phyloP scores from a whole-genome alignment of 2,329 filamentous ascomycete species.

The Arthrobotrys pseudoclavata region DNA sequence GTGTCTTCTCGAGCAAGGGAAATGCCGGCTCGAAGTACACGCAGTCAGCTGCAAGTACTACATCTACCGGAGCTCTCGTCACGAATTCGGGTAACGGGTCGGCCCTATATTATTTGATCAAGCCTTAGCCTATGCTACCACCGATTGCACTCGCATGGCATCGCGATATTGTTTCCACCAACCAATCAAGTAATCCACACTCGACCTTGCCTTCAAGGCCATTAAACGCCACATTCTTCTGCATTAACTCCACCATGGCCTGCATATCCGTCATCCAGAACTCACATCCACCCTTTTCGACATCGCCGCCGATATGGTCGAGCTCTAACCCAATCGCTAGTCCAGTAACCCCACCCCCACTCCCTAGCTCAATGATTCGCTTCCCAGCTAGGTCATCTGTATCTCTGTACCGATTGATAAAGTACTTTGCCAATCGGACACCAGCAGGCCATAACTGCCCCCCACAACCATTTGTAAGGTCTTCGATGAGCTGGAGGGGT shows the following conservation, averaged over 20 bases:
- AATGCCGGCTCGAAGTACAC: conserved; percentile 98
- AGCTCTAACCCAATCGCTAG: conserved; percentile 67
- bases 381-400: conserved; percentile 60
- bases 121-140: conserved; percentile 3
- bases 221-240: conserved; percentile 88
- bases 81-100: conserved; percentile 72
- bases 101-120: conserved; percentile 71
- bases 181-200: conserved; percentile 85
- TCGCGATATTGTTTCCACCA: conserved; percentile 64
- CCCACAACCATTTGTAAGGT: conserved; percentile 88
- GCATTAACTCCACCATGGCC: conserved; percentile 87
- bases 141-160: conserved; percentile 16
- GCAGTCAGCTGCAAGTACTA: conserved; percentile 95
- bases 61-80: conserved; percentile 74
- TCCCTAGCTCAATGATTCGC: conserved; percentile 81
- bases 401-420: conserved; percentile 72
- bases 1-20: conserved; percentile 83
- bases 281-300: conserved; percentile 67
- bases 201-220: conserved; percentile 74
- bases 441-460: conserved; percentile 96
- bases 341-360: conserved; percentile 89
- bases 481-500: conserved; percentile 83
- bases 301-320: conserved; percentile 37
- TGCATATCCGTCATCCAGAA: conserved; percentile 88
- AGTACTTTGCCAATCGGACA: conserved; percentile 86